A percentile compares a stretch with the other conserved stretches of the same genome.
phyloP scores from a whole-genome alignment of 345 rosid species.

The Acer campestre region DNA sequence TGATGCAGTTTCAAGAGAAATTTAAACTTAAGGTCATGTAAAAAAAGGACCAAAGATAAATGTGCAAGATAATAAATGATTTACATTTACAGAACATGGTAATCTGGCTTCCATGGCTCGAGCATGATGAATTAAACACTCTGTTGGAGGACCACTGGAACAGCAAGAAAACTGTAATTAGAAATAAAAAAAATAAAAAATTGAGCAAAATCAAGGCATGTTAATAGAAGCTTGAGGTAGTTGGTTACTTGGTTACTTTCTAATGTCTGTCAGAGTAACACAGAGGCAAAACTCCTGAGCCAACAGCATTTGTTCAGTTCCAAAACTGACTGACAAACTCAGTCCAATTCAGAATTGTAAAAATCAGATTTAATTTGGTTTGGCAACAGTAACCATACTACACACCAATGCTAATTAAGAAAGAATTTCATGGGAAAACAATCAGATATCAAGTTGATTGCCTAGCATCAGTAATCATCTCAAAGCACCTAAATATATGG shows the following conservation, averaged over 20 bases:
- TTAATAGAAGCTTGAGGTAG: neutral
- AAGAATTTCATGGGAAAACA: neutral
- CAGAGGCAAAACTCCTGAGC: neutral
- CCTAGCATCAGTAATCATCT: constrained; percentile 3
- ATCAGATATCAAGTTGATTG: neutral
- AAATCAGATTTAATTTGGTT: neutral
- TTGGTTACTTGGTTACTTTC: neutral
- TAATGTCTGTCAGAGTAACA: neutral
- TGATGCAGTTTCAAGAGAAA: neutral
- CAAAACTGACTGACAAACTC: neutral
- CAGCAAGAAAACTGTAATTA: constrained; percentile 16
- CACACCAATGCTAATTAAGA: neutral
- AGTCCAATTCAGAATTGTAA: constrained; percentile 2
- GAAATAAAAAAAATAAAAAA: neutral
- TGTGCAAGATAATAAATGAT: constrained; percentile 9
- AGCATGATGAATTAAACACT: constrained; percentile 87
- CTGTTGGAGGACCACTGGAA: constrained; percentile 95
- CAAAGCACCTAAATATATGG: neutral
- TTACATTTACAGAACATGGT: constrained; percentile 50
- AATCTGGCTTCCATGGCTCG: constrained; percentile 73
- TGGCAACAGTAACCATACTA: neutral
- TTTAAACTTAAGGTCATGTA: neutral
- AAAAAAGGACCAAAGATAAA: neutral
- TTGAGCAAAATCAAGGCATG: neutral
- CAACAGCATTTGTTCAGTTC: neutral